Base-by-base conservation (phyloP, 768 basidiomycete species). In the Suillus clintonianus region DNA sequence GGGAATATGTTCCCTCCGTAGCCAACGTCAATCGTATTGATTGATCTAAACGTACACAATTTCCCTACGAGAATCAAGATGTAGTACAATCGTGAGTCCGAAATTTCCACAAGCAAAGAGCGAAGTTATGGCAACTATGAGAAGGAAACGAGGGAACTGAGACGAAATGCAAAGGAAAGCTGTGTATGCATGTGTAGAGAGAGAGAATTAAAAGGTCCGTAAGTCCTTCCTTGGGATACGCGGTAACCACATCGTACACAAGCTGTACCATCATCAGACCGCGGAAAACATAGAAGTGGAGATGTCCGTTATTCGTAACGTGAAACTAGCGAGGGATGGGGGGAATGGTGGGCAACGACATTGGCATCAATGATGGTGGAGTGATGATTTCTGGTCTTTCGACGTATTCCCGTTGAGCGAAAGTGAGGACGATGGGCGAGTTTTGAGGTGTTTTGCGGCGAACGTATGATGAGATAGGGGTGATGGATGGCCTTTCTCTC, bases 391-490 rank as follows among this genome's bases (percentile, higher is more conserved):
- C 71, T 34, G 76, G 75, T 57, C 76, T 72, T 57, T 76, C 71
- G 14, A 64, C n/a, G 7, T 74, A 71, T 11, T 60, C 63, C 8
- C 73, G 67, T 22, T 74, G 82, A 60, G 83, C 79, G 72, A 90
- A 91, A 13, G 84, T 84, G 14, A 89, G 85, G 2, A 87, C 86
- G 17, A 85, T 87, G 0, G 91, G 90, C 13, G 91, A 91, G 43
- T 85, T 82, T 63, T 87, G 86, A 34, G 91, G 91, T 1, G 90
- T 91, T 77, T 87, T 90, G 65, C 91, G 87, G 66, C 92, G 90
- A 48, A 90, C 88, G 64, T 89, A 93, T 43, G 85, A 83, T 32
- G 92, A 94, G 61, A 94, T 93, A 60, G 92, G 92, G 15, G 88
- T 91, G 70, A 85, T 85, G 43, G 85, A 87, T 36, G 84, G 76